Conservation (phyloP, 192 early-diverging fungal genomes). For the Neocallimastix lanati region DNA sequence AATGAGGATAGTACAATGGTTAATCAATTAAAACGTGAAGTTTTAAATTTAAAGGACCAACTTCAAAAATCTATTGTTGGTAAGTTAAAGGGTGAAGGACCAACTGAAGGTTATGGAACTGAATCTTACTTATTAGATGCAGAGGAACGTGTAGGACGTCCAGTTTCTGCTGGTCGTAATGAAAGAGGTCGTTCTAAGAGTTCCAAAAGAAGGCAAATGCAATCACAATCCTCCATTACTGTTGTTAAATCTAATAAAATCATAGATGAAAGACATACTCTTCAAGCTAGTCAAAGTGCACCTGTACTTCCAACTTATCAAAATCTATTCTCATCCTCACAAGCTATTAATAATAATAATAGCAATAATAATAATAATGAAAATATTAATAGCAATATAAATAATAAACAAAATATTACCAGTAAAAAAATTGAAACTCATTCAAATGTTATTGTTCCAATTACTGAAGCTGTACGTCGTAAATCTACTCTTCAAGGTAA, state of each 20-base stretch:
- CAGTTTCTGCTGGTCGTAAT: background rate
- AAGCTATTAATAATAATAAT: no score
- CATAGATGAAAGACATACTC: background rate
- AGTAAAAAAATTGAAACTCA: background rate
- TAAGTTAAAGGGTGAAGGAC: background rate
- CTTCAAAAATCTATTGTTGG: background rate
- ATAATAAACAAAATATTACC: no score
- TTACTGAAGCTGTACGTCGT: background rate
- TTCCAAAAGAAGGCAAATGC: background rate
- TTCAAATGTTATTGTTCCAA: background rate
- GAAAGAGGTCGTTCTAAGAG: background rate
- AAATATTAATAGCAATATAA: no score
- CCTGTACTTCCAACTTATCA: background rate
- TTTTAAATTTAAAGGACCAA: background rate
- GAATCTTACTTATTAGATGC: background rate
- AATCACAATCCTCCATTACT: background rate
- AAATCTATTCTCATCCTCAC: no score
- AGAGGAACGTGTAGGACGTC: background rate
- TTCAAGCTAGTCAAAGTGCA: background rate
- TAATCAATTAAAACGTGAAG: background rate
- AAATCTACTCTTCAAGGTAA: background rate
- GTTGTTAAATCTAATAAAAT: no score
- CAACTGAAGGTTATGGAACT: background rate
- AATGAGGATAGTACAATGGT: background rate
- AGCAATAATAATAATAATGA: no score